phyloP scores from a whole-genome alignment of 2,329 filamentous ascomycete species.

The Uncinocarpus reesii region DNA sequence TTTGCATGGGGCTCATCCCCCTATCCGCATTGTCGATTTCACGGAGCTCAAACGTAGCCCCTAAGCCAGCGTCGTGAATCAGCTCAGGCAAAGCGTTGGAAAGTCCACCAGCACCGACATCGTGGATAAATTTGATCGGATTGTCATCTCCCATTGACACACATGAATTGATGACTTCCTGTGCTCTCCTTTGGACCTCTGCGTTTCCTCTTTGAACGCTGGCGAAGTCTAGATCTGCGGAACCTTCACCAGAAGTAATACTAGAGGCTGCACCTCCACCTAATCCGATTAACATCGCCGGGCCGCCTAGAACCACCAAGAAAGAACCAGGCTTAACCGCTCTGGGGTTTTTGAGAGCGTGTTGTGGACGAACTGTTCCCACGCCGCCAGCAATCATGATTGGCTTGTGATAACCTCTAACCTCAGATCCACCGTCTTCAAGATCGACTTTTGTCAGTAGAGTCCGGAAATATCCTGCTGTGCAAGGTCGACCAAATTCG shows the following conservation, averaged over 20 bases:
- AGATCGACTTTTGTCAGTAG: conserved; percentile 59
- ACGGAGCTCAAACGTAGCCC: conserved; percentile 86
- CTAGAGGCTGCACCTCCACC: conserved; percentile 92
- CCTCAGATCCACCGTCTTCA: conserved; percentile 54
- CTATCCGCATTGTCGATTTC: conserved; percentile 83
- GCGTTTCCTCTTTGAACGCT: conserved; percentile 96
- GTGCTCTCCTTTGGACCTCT: conserved; percentile 86
- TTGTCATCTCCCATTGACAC: conserved; percentile 71
- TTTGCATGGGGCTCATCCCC: conserved; percentile 89
- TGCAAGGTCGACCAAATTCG: conserved; percentile 84
- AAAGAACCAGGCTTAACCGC: conserved; percentile 80
- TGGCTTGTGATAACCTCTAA: conserved; percentile 92
- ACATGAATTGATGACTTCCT: conserved; percentile 97
- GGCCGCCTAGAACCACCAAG: conserved; percentile 84
- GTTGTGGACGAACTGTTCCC: conserved; percentile 79
- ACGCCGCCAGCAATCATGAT: conserved; percentile 97
- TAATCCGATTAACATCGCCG: conserved; percentile 94
- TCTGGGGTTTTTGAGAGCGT: conserved; percentile 72
- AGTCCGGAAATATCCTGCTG: conserved; percentile 84
- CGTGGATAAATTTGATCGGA: conserved; percentile 93
- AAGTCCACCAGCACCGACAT: conserved; percentile 86
- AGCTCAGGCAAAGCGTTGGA: conserved; percentile 79
- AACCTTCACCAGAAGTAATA: conserved; percentile 75
- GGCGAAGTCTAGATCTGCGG: conserved; percentile 87
- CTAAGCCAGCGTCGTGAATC: conserved; percentile 82